Evolutionary conservation across 78 protist genomes (phyloP).

Genomic region (Dictyostelium capitatum): DNA sequence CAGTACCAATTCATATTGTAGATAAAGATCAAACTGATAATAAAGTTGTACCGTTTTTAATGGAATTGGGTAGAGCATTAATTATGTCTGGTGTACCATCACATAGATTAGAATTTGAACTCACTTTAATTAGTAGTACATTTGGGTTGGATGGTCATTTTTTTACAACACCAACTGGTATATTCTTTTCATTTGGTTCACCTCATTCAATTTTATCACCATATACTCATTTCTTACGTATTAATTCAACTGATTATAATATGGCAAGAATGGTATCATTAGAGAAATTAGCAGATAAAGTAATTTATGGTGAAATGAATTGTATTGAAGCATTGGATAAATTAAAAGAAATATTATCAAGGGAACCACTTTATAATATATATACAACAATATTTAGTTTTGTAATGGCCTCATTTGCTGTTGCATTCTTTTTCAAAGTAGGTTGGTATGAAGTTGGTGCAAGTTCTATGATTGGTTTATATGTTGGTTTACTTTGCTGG

Average conservation of each 20-base stretch:
- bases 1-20: slow-evolving; percentile 51
- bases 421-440: slow-evolving; percentile 44
- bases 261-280: slow-evolving; percentile 29
- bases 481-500: slow-evolving; percentile 45
- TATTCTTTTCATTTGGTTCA: slow-evolving; percentile 65
- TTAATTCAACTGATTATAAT: slow-evolving; percentile 38
- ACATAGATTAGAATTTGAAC: slow-evolving; percentile 58
- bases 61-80: slow-evolving; percentile 76
- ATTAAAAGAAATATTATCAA: slow-evolving; percentile 22
- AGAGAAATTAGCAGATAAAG: slow-evolving; percentile 49
- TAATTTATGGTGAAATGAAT: slow-evolving; percentile 39
- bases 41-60: slow-evolving; percentile 62
- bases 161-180: slow-evolving; percentile 63
- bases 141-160: slow-evolving; percentile 77
- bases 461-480: slow-evolving; percentile 44
- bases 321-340: slow-evolving; percentile 30
- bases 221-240: slow-evolving; percentile 59
- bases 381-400: slow-evolving; percentile 14
- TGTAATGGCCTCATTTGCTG: slow-evolving; percentile 38
- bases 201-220: slow-evolving; percentile 72
- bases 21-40: slow-evolving; percentile 33
- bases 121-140: slow-evolving; percentile 58
- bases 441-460: slow-evolving; percentile 69
- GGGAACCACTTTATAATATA: slow-evolving; percentile 35
- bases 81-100: slow-evolving; percentile 73